A percentile compares a stretch with the other conserved stretches of the same genome.
These are phyloP conservation scores for Thalia dealbata DNA, from an alignment of 176 grass and related monocot species.

Conservation along the genomic window DNA sequence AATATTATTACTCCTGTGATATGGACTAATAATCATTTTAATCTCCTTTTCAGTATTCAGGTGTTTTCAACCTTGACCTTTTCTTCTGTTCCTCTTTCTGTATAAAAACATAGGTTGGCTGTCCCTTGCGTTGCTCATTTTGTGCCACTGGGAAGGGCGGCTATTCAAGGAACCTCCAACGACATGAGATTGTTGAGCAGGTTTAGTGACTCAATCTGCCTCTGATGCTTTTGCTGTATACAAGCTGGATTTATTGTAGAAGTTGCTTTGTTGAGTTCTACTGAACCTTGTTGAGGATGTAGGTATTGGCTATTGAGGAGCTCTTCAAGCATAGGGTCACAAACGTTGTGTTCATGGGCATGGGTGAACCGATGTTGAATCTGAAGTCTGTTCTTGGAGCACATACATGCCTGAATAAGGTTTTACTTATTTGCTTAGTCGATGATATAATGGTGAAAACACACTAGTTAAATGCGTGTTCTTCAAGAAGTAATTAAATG, in stretches of 20 bases:
- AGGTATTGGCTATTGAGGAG: constrained; percentile 85
- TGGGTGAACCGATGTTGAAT: constrained; percentile 97
- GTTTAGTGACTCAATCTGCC: constrained; percentile 29
- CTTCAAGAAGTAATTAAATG: neutral
- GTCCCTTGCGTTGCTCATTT: constrained; percentile 75
- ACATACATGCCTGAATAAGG: constrained; percentile 79
- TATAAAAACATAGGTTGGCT: constrained; percentile 52
- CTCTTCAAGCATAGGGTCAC: constrained; percentile 77
- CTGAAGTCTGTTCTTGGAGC: constrained; percentile 83
- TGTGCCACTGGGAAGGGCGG: constrained; percentile 92
- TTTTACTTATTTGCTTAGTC: constrained; percentile 10
- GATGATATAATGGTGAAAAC: neutral
- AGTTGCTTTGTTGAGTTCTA: neutral
- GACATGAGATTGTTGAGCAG: constrained; percentile 82
- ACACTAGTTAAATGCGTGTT: neutral
- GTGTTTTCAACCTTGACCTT: constrained; percentile 3
- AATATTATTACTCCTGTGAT: neutral
- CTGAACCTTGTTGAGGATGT: constrained; percentile 4
- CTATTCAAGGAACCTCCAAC: constrained; percentile 77
- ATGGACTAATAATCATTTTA: neutral
- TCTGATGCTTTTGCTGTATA: neutral
- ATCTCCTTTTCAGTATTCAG: neutral
- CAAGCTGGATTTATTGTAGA: neutral
- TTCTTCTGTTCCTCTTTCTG: neutral
- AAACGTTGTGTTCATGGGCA: constrained; percentile 98